These are phyloP conservation scores for Paramecium sonneborni DNA, from an alignment of 73 alveolate species.

Conservation along the genomic window DNA sequence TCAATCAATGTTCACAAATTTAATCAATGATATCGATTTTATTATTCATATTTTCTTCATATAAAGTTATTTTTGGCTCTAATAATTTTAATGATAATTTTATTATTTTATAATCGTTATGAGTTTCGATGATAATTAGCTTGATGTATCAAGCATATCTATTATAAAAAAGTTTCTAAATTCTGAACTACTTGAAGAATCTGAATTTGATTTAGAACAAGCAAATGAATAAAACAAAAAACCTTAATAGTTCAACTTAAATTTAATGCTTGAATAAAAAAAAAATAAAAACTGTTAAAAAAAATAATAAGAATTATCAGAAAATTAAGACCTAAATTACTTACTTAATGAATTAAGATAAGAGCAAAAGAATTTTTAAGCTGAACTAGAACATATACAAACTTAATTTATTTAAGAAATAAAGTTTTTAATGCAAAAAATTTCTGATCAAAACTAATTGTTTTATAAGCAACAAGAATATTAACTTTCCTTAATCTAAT, in stretches of 20 bases:
- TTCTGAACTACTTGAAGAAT: not conserved
- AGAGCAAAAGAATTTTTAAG: not conserved
- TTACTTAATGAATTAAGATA: not conserved
- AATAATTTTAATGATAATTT: not conserved
- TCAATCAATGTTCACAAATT: not conserved
- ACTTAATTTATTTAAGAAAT: not conserved
- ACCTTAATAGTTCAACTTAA: not conserved
- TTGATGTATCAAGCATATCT: not conserved
- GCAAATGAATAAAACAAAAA: not conserved
- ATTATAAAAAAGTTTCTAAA: not conserved
- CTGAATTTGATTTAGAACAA: not conserved
- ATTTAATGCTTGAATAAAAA: not conserved
- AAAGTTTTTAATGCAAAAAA: not conserved
- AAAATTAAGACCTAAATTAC: not conserved
- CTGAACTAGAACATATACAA: not conserved
- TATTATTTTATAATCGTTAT: slow-evolving; percentile 13
- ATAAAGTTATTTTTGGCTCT: not conserved
- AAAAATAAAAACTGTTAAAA: not conserved
- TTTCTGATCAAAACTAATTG: not conserved
- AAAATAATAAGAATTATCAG: not conserved
- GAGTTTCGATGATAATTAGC: not conserved
- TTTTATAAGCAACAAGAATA: not conserved
- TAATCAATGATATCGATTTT: not conserved
- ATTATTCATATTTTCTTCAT: not conserved
- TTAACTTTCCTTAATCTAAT: not conserved